A percentile compares a stretch with the other conserved stretches of the same genome.
Conservation (phyloP, 78 protist genomes). For the Cavenderia fasciculata region DNA sequence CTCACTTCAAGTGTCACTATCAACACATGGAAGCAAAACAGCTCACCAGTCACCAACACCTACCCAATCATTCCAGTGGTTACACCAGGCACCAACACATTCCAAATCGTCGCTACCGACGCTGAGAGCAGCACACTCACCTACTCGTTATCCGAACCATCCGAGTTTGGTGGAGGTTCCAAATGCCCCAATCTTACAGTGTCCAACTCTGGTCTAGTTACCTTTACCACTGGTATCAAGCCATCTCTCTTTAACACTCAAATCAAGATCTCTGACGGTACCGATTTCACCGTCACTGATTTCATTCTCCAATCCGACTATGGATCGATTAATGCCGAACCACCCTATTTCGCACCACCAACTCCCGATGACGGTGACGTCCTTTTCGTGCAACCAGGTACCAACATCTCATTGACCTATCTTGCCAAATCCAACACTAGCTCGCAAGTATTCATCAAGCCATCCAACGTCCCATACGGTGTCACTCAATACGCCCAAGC, state of each 20-base stretch:
- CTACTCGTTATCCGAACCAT: background rate
- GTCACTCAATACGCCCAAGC: background rate
- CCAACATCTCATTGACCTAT: background rate
- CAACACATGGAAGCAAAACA: background rate
- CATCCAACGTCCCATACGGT: slow-evolving; percentile 29
- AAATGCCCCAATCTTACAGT: background rate
- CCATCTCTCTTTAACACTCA: background rate
- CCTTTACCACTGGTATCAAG: background rate
- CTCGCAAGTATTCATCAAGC: background rate
- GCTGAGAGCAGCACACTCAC: background rate
- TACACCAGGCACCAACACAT: background rate
- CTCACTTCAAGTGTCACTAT: background rate
- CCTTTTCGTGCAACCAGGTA: background rate
- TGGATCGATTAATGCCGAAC: slow-evolving; percentile 9
- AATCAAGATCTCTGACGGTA: background rate
- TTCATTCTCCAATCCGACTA: slow-evolving; percentile 29
- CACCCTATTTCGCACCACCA: slow-evolving; percentile 1
- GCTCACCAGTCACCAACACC: background rate
- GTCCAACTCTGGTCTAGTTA: background rate
- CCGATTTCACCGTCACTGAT: slow-evolving; percentile 34
- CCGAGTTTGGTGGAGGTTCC: background rate
- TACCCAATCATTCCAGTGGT: slow-evolving; percentile 6
- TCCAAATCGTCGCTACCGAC: slow-evolving; percentile 17
- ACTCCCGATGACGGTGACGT: slow-evolving; percentile 1
- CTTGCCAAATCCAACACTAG: background rate